Conservation (phyloP, 2,329 filamentous ascomycete species). For the Madurella mycetomatis region DNA sequence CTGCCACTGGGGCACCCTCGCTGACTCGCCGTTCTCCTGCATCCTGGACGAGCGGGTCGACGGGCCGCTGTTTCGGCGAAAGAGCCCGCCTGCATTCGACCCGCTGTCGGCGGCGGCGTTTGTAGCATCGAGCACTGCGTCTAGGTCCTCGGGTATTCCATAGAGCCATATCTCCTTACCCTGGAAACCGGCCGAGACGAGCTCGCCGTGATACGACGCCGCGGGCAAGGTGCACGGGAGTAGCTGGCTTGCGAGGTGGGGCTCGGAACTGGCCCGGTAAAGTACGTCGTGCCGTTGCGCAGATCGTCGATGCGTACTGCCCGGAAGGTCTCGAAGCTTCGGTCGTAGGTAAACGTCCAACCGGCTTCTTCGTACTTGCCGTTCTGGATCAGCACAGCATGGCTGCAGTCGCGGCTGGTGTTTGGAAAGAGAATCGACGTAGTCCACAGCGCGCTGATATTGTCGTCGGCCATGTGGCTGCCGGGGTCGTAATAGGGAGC, state of each 20-base stretch:
- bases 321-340: conserved; percentile 71
- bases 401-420: conserved; percentile 72
- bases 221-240: conserved; percentile 66
- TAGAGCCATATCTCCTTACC: conserved; percentile 73
- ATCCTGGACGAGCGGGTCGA: conserved; percentile 37
- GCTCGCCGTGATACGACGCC: conserved; percentile 63
- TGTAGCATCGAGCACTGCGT: conserved; percentile 49
- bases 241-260: conserved; percentile 49
- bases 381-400: conserved; percentile 65
- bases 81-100: conserved; percentile 25
- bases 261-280: conserved; percentile 63
- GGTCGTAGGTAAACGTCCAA: conserved; percentile 76
- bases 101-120: conserved; percentile 29
- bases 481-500: conserved; percentile 76
- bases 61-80: conserved; percentile 40
- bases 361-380: conserved; percentile 59
- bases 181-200: conserved; percentile 70
- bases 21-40: conserved; percentile 34
- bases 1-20: conserved; percentile 61
- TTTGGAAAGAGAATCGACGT: conserved; percentile 82
- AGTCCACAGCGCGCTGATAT: conserved; percentile 74
- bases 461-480: conserved; percentile 59
- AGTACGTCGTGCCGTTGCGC: conserved; percentile 73
- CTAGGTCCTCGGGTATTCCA: conserved; percentile 69
- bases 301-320: conserved; percentile 71